Evolutionary conservation across 768 basidiomycete species (phyloP), one percentile per base, ranked within the genome.

Genomic region (Fibroporia radiculosa): DNA sequence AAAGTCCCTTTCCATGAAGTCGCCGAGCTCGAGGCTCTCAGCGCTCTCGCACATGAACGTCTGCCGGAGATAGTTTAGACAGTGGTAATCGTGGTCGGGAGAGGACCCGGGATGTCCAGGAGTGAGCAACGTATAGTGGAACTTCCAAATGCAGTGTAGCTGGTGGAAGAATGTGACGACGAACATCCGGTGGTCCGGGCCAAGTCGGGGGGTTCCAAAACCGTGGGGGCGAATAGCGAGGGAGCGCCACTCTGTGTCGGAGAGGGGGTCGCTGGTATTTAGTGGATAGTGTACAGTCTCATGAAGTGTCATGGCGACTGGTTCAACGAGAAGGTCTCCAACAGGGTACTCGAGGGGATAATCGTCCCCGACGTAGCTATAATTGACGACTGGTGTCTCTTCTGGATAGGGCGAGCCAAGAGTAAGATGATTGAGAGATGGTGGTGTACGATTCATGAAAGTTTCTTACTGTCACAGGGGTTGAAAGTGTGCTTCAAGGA

Each of bases 191-290:
- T 50, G 34, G 18, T 39, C 22, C 2, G 52, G 46, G 13, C 44
- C 43, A 16, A 53, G 42, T 16, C 65, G 62, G 6, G 55, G 39
- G 46, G 55, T 55, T 10, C 56, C 56, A 12, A 42, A 45, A 16
- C 56, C 43, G 4, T 22, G 25, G 2, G 61, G 56, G 11, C 53
- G 53, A 8, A 60, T 44, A n/a, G n/a, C n/a, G n/a, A n/a, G n/a
- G 12, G 58, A 53, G 20, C 42, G 49, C 64, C 64, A 69, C 37
- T 64, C 59, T n/a, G n/a, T n/a, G n/a, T n/a, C n/a, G n/a, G n/a
- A n/a, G n/a, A n/a, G n/a, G n/a, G n/a, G n/a, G 32, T 57, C 58
- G 4, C 61, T 54, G 14, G 55, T 52, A 14, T 34, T 32, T 10
- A 64, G 38, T 1, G 49, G 43, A 45, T 63, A 67, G 40, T 61